Percentiles rank a stretch among this genome's conserved stretches.
These are phyloP conservation scores for Hordeum vulgare DNA, from an alignment of 176 grass and related monocot genomes.

Conservation along the genomic window MorexV3_pseudomolecules_assembly NC_058519.1:646628997-646629496, in stretches of 20 bases:
- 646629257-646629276: constrained; percentile 99
- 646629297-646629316: constrained; percentile 97
- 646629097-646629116: not conserved
- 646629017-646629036: too few relatives aligned
- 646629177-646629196: constrained; percentile 67
- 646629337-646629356: not conserved
- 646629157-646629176: constrained; percentile 63
- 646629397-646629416: constrained; percentile 33
- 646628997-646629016: too few relatives aligned
- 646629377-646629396: not conserved
- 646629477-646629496: constrained; percentile 90
- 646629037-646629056: too few relatives aligned
- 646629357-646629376: not conserved
- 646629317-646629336: constrained; percentile 46
- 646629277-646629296: constrained; percentile 96
- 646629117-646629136: not conserved
- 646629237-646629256: constrained; percentile 94
- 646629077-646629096: not conserved
- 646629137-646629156: not conserved
- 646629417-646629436: constrained; percentile 91
- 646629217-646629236: constrained; percentile 73
- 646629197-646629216: constrained; percentile 68
- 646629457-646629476: constrained; percentile 86
- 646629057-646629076: too few relatives aligned
- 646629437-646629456: constrained; percentile 96